Evolutionary conservation across 495 filamentous ascomycete species (phyloP).

Genomic region (Hyaloscypha hepaticicola): DNA sequence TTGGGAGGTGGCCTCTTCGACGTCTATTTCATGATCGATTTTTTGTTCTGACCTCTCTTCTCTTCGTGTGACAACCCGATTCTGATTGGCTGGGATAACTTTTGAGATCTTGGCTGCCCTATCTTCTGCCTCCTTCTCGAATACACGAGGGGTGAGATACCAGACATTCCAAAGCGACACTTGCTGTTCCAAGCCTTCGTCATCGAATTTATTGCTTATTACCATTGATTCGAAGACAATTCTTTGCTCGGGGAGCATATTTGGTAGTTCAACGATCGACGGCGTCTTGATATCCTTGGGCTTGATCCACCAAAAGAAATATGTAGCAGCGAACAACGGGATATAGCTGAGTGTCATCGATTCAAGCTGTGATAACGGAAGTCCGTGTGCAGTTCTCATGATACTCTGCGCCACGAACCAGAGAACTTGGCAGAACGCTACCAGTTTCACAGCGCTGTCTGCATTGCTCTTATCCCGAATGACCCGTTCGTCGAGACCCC

Average conservation of each 20-base stretch:
- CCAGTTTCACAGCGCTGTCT: constrained; percentile 36
- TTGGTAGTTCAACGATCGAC: constrained; percentile 36
- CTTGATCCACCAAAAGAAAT: constrained; percentile 43
- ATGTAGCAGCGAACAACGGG: constrained; percentile 37
- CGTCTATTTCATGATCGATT: no score
- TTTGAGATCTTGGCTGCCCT: constrained; percentile 3
- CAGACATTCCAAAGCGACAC: constrained; percentile 32
- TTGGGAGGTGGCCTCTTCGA: no score
- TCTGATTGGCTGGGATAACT: neutral
- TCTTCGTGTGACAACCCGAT: no score
- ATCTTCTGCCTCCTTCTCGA: constrained; percentile 34
- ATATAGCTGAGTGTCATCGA: constrained; percentile 41
- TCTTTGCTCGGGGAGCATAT: constrained; percentile 32
- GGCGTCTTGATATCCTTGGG: constrained; percentile 39
- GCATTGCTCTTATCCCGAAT: constrained; percentile 42
- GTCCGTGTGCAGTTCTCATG: constrained; percentile 31
- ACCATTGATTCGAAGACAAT: constrained; percentile 33
- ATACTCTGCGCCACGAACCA: constrained; percentile 40
- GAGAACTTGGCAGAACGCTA: constrained; percentile 34
- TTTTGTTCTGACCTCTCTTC: no score
- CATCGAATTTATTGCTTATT: constrained; percentile 33
- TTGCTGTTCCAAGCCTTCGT: constrained; percentile 32
- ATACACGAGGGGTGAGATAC: constrained; percentile 33
- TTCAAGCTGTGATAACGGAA: constrained; percentile 39
- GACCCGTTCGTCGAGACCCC: constrained; percentile 36